Evolutionary conservation across 2,329 filamentous ascomycete species (phyloP), one percentile per base, ranked within the genome.

Genomic region (Geoglossum cookeanum): DNA sequence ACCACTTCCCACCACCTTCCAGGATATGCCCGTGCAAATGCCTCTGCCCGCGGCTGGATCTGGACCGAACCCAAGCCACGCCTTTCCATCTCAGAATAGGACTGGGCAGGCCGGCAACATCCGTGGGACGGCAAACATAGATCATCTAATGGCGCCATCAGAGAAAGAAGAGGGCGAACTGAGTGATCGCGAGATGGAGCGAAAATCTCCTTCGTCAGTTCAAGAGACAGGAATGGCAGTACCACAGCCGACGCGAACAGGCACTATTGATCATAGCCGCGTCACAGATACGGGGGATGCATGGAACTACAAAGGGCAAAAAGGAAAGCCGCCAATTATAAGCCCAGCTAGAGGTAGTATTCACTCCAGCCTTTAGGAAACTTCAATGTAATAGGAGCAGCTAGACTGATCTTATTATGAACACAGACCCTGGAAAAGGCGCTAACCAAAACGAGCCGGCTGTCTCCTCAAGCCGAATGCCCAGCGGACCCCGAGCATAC

Each of bases 141-240:
- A 35, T 67, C 54, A 66, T 73, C 49, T 30, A 32, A 53, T 33
- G 30, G 32, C 22, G 9, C 17, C 15, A 51, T 67, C 68, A 57
- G 75, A 77, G 58, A 71, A 71, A 58, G 86, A 92, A 64, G 87
- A 94, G 64, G 86, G 85, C 15, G 87, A 94, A 67, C 67, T 92
- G 33, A 85, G 80, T 61, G 87, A 91, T 63, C 78, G 75, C 17
- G 81, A 84, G 62, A 74, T 77, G 54, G 77, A 80, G 29, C 30
- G 49, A 9, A 53, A 35, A 17, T 53, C 49, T 37, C 2, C 48
- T 32, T 35, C 49, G 17, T n/a, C 33, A 9, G 49, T 30, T 17
- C 30, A 53, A 32, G 33, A 53, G 5, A 32, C 32, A 15, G 30
- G 11, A 3, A 53, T 53, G 37, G 33, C 22, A 37, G 49, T 53